These are phyloP conservation scores for Agarophyton chilense DNA, from an alignment of 23 red algal genomes.

Conservation along the genomic window DNA sequence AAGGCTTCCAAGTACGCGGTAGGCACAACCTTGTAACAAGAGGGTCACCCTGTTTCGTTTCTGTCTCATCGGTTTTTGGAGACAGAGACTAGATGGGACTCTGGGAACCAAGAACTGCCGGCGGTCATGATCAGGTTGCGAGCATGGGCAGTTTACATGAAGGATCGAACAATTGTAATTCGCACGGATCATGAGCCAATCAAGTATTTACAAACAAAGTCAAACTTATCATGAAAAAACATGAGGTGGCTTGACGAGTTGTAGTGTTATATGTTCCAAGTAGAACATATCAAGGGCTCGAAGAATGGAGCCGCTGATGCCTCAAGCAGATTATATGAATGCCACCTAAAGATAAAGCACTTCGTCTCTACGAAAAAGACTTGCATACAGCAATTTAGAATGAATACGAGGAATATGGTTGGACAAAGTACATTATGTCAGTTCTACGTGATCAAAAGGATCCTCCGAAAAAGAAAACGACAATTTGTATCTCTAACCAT, in stretches of 20 bases:
- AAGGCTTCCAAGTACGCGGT: conserved; percentile 30
- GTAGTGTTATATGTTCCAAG: conserved; percentile 16
- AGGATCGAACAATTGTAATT: conserved; percentile 29
- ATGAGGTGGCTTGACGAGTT: conserved; percentile 43
- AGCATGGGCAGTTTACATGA: conserved; percentile 41
- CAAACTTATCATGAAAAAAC: conserved; percentile 25
- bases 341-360: not conserved
- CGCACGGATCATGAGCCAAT: conserved; percentile 57
- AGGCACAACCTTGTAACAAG: conserved; percentile 39
- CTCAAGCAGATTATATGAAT: conserved; percentile 11
- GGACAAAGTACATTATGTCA: not conserved
- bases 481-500: conserved; percentile 35
- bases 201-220: conserved; percentile 37
- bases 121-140: conserved; percentile 32
- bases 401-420: not conserved
- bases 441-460: not conserved
- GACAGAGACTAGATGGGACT: conserved; percentile 9
- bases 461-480: not conserved
- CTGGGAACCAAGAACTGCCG: conserved; percentile 1
- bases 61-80: conserved; percentile 19
- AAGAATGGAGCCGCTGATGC: conserved; percentile 45
- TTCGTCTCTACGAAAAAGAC: not conserved
- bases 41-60: conserved; percentile 45
- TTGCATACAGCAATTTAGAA: conserved; percentile 28
- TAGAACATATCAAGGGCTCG: conserved; percentile 12